Base-by-base conservation (phyloP, 2,329 filamentous ascomycete species). In the Fusarium citri region DNA sequence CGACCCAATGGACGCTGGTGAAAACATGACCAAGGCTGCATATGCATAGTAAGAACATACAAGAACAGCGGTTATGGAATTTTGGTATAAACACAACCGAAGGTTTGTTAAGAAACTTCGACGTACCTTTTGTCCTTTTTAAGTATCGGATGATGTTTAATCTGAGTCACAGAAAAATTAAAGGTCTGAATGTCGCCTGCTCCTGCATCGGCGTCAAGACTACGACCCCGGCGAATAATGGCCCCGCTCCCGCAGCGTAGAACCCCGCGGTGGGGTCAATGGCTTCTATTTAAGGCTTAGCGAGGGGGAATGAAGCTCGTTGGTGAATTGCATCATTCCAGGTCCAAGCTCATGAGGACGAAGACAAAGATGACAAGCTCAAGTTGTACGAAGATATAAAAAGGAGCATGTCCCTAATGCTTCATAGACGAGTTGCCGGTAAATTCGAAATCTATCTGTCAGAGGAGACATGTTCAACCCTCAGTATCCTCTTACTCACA, bases 151-250 rank as follows among this genome's bases (percentile, higher is more conserved):
- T 55, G 47, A 45, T 56, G 41, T 22, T 55, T 43, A 55, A 64
- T 63, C 71, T 73, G 71, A 73, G 59, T 73, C 71, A 73, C 71
- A 66, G 37, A 72, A 70, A 70, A 59, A 63, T 56, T 63, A 22
- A 60, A 63, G 45, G 41, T 54, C 30, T 70, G 55, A 51, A 47
- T 47, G 22, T 45, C 26, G n/a, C 26, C 48, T 50, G 57, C 61
- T 70, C 66, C 66, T 70, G 45, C 9, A 58, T 73, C 65, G 62
- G 64, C 28, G 42, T 72, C 49, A 16, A 63, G 34, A 41, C 25
- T 45, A 51, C 41, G 47, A 41, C 42, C 45, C 59, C 56, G 64
- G 72, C 56, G 55, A 69, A 72, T 66, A 61, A 64, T 69, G 57
- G 64, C 72, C 66, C 71, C 71, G 66, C 71, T 73, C 55, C 71